Evolutionary conservation across 1,284 basidiomycete species (phyloP), one percentile per base, ranked within the genome.

Genomic region (Apiotrichum montevideense): DNA sequence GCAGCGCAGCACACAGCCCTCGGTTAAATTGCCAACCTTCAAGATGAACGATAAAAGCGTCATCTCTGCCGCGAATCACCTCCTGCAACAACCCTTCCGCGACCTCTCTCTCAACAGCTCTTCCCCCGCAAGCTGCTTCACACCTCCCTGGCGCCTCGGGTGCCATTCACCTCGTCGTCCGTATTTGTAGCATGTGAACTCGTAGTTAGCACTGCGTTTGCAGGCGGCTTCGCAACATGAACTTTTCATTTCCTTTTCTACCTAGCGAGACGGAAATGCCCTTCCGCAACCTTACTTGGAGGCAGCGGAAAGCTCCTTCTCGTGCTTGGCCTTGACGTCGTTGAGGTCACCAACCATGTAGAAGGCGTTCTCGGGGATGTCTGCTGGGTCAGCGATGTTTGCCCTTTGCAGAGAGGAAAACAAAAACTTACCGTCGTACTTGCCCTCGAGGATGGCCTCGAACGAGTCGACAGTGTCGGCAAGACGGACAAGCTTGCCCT

Each of bases 391-490:
- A 41, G 37, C 37, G 8, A 6, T 15, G 29, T 29, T 21, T 34
- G 6, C 1, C 39, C 9, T 39, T 39, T 39, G 37, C 37, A 10
- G 37, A 29, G 29, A 29, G 7, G 15, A 43, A 43, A 43, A 43
- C 2, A 43, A 43, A 43, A 43, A 43, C 14, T 43, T 21, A 43
- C 14, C 44, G n/a, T 45, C 46, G n/a, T 13, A 35, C 48, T 49
- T 14, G 64, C 95, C 95, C 63, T 86, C 83, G 63, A 98, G 86
- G 75, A 98, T 98, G 81, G 94, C 90, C 84, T 88, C 91, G 85
- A 95, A 96, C 48, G 91, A 94, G 67, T 86, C 86, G 72, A 94
- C 75, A 64, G 90, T 93, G 74, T 95, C 90, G 83, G 93, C 94
- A 64, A 96, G 81, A 21, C 92, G 81, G 49, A 98, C 94, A 62